Base-by-base conservation (phyloP, 768 basidiomycete species). In the Rhodosporidiobolus odoratus region DNA sequence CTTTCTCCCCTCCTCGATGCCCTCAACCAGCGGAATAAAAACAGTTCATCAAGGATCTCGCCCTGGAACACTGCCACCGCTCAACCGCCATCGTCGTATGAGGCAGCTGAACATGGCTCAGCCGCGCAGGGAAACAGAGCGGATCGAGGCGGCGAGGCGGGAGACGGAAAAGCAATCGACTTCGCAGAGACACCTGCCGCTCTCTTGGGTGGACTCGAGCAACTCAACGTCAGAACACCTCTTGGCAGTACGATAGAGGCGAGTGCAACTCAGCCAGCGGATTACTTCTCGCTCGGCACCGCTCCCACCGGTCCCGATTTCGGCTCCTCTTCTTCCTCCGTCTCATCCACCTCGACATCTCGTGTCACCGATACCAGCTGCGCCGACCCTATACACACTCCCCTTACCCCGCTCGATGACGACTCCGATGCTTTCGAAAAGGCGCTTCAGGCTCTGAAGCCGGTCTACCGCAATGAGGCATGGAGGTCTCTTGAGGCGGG, bases 401-500 rank as follows among this genome's bases (percentile, higher is more conserved):
- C 62, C 0, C 7, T 35, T 6, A 64, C 63, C 12, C 41, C 41
- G 4, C 40, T 34, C 52, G 64, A 40, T n/a, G 57, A 32, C 10
- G 50, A 21, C 30, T 52, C n/a, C 25, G 62, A 56, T 16, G 58
- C 43, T 25, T 41, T 30, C 27, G 53, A 62, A 13, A 25, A 37
- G 13, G 5, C 47, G 34, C 9, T 60, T 34, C n/a, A 9, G 8
- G 59, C 64, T 0, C 56, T 71, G 27, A 54, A 43, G 34, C 65
- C 69, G 8, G 69, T 57, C 13, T 71, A 50, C 56, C 65, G 65
- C 53, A 71, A 71, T 50, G 45, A 50, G 41, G 69, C 69, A 17
- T 71, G 69, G 69, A 52, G 64, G 21, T 58, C 12, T 35, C 60
- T 52, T 52, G 69, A 54, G 21, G 27, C 34, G 34, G 17, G 47